Percentiles rank a stretch among this genome's conserved stretches.
Evolutionary conservation across 306 rosid genomes (phyloP).

Genomic region (Prinsepia uniflora): DNA sequence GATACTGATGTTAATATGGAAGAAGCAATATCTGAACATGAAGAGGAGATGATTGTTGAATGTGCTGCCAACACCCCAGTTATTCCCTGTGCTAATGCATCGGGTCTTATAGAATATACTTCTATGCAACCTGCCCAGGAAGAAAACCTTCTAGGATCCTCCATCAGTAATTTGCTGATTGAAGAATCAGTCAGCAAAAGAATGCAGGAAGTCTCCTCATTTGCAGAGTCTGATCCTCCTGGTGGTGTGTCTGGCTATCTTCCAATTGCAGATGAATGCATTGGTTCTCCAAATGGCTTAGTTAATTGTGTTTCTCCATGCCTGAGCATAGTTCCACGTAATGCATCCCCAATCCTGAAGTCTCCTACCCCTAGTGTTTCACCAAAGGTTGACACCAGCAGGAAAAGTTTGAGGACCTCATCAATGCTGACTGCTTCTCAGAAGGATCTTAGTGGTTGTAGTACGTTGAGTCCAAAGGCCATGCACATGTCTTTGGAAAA

Average conservation of each 20-base stretch:
- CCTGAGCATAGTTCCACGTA: slow-evolving; percentile 47
- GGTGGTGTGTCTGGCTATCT: slow-evolving; percentile 34
- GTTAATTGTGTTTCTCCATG: slow-evolving; percentile 52
- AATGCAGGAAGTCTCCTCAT: slow-evolving; percentile 21
- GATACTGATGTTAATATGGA: slow-evolving; percentile 54
- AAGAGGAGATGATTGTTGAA: slow-evolving; percentile 37
- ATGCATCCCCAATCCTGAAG: slow-evolving; percentile 55
- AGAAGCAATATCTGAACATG: slow-evolving; percentile 40
- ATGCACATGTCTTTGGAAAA: slow-evolving; percentile 30
- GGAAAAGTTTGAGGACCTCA: slow-evolving; percentile 87
- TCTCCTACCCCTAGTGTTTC: slow-evolving; percentile 88
- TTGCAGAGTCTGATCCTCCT: slow-evolving; percentile 38
- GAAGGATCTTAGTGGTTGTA: slow-evolving; percentile 43
- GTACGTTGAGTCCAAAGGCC: slow-evolving; percentile 32
- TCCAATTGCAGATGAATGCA: slow-evolving; percentile 33
- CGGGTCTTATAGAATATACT: slow-evolving; percentile 19
- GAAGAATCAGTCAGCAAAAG: slow-evolving; percentile 43
- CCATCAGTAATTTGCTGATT: slow-evolving; percentile 31
- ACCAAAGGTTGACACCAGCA: slow-evolving; percentile 72
- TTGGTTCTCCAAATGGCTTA: slow-evolving; percentile 38
- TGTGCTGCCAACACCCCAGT: slow-evolving; percentile 14
- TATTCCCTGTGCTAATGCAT: slow-evolving; percentile 18
- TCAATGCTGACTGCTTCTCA: slow-evolving; percentile 69
- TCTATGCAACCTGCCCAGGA: slow-evolving; percentile 25
- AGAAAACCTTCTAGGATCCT: slow-evolving; percentile 29